Conservation (phyloP, 176 grass and related monocot genomes). For the Poa annua region DNA sequence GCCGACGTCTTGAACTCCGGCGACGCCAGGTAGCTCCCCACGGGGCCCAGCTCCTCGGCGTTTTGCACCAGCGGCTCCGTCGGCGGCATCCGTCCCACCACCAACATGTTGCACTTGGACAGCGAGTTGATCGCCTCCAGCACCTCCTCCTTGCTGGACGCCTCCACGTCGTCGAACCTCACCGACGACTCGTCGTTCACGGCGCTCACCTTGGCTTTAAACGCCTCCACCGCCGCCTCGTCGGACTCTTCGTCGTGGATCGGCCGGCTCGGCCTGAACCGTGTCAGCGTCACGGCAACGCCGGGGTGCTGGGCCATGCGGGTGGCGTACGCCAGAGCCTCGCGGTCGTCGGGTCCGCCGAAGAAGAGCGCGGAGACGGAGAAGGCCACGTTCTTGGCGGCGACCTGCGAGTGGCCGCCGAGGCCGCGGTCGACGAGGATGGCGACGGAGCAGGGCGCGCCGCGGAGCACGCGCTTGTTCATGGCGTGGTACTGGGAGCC, state of each 20-base stretch:
- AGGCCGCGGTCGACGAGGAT: constrained; percentile 86
- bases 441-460: constrained; percentile 71
- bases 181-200: constrained; percentile 35
- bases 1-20: constrained; percentile 61
- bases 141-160: constrained; percentile 23
- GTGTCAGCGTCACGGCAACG: constrained; percentile 48
- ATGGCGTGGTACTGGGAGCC: constrained; percentile 60
- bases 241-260: neutral
- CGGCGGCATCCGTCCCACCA: constrained; percentile 52
- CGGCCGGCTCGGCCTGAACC: constrained; percentile 26
- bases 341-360: constrained; percentile 76
- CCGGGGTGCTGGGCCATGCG: constrained; percentile 74
- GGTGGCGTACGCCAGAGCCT: constrained; percentile 69
- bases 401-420: constrained; percentile 64
- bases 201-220: constrained; percentile 28
- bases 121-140: constrained; percentile 40
- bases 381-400: constrained; percentile 56
- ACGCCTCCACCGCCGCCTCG: constrained; percentile 43
- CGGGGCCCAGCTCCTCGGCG: constrained; percentile 54
- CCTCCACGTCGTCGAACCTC: constrained; percentile 39
- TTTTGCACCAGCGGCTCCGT: constrained; percentile 43
- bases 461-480: constrained; percentile 72
- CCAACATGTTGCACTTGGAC: constrained; percentile 50
- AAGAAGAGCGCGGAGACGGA: constrained; percentile 66
- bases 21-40: constrained; percentile 63